Base-by-base conservation (phyloP, 768 basidiomycete species). In the Russula brevipes region DNA sequence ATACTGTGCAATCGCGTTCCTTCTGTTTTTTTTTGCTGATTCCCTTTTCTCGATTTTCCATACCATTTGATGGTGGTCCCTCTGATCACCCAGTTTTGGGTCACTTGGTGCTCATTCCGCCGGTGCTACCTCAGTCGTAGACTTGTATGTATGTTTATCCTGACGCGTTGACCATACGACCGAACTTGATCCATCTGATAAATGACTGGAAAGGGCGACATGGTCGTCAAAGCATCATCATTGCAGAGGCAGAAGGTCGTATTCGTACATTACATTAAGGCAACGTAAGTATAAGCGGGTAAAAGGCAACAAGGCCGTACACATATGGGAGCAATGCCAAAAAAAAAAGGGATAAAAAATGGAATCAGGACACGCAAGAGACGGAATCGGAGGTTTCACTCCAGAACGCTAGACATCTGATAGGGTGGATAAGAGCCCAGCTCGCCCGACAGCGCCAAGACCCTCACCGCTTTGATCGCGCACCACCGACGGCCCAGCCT, bases 341-440 rank as follows among this genome's bases (percentile, higher is more conserved):
- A 12, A 7, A 16, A 4, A 2, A 17, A 44, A 39, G 38, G 1
- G 41, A 42, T 11, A 14, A 5, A 4, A 14, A 31, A 50, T 16
- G 7, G 2, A 12, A 24, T 1, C 24, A 24, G 24, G 31, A 3
- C 19, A n/a, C 16, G 39, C 38, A 54, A 30, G 39, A n/a, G 19
- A 55, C 33, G 24, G 24, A 38, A 59, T 38, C 12, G 54, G 33
- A 16, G 49, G 16, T 14, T 24, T 24, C 19, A 33, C 17, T 4
- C 51, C 24, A 24, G n/a, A 59, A 36, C 11, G 2, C 36, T 70
- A 83, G 5, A 80, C 61, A 45, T 82, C 75, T 44, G 82, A 67
- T 17, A 86, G 72, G 69, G 79, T 80, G 73, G 75, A 81, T 66
- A 87, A 71, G 54, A 87, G 66, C 53, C 80, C 85, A 24, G 78